Evolutionary conservation across 805 yeast species (phyloP), one percentile per base, ranked within the genome.

Genomic region (Candida easanensis): DNA sequence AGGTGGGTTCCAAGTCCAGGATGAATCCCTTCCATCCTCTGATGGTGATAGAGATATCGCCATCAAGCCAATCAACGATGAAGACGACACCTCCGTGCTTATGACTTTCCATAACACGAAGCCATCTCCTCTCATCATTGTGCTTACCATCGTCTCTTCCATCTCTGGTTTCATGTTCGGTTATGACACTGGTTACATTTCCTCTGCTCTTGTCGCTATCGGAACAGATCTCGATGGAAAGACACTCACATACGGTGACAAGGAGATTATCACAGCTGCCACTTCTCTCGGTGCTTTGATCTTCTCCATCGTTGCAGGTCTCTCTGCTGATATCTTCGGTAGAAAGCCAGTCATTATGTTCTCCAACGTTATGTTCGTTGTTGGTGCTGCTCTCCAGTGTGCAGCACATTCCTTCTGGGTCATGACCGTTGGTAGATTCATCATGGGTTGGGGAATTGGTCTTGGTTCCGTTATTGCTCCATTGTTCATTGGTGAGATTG

Each of bases 371-470:
- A 67, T 91, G 56, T 91, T 93, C 60, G 71, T 91, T 20, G 69
- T 86, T 30, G 99, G 99, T 46, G 88, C 96, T 17, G 75, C 78
- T 34, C 69, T 90, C 46, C 99, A 91, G 68, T 78, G 93, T 45
- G 86, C 83, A 23, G 80, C 97, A 8, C 77, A 79, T 42, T 70
- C 82, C 4, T 82, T 88, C 46, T 88, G 97, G 95, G 81, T 84
- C 35, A 91, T 91, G 98, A 82, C 88, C 50, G 81, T 69, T 13
- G 99, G 98, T 34, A 77, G 98, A 62, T 83, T 93, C 52, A 71
- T 91, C 37, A 86, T 93, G 84, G 99, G 99, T 15, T 86, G 87
- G 64, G 98, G 97, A 55, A 97, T 91, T 21, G 99, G 99, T 53
- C 76, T 87, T 42, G 98, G 97, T 1, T 89, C 97, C 3, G 70